phyloP scores from a whole-genome alignment of 2,329 filamentous ascomycete genomes.

The Sclerotinia minor region DNA sequence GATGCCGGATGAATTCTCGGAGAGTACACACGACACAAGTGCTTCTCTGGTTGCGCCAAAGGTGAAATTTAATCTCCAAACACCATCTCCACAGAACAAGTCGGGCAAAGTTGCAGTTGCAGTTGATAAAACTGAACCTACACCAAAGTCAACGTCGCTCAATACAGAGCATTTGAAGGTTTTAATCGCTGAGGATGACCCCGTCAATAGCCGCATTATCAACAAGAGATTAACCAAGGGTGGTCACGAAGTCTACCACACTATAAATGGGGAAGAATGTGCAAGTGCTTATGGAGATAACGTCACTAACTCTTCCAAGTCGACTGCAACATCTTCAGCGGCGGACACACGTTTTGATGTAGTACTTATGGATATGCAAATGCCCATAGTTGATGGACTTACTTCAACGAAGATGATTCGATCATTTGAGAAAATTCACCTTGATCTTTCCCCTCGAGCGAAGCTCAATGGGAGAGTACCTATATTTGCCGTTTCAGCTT shows the following conservation, averaged over 20 bases:
- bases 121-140: neutral
- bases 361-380: slow-evolving; percentile 92
- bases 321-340: neutral
- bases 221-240: slow-evolving; percentile 78
- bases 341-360: slow-evolving; percentile 63
- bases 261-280: slow-evolving; percentile 84
- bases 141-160: neutral
- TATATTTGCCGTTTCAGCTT: slow-evolving; percentile 85
- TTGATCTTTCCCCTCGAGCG: slow-evolving; percentile 59
- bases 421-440: slow-evolving; percentile 61
- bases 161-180: slow-evolving; percentile 49
- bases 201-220: slow-evolving; percentile 80
- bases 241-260: slow-evolving; percentile 70
- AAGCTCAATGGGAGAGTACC: slow-evolving; percentile 66
- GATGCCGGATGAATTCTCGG: slow-evolving; percentile 47
- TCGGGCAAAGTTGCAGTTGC: neutral
- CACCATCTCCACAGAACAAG: slow-evolving; percentile 19
- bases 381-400: slow-evolving; percentile 88
- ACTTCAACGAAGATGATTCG: slow-evolving; percentile 82
- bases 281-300: slow-evolving; percentile 67
- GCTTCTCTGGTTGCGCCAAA: slow-evolving; percentile 24
- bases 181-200: slow-evolving; percentile 84
- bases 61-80: slow-evolving; percentile 30
- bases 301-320: slow-evolving; percentile 40
- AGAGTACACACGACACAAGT: slow-evolving; percentile 2